Evolutionary conservation across 179 eudicot species (phyloP), one percentile per base, ranked within the genome.

Genomic region (Silene coronaria): DNA sequence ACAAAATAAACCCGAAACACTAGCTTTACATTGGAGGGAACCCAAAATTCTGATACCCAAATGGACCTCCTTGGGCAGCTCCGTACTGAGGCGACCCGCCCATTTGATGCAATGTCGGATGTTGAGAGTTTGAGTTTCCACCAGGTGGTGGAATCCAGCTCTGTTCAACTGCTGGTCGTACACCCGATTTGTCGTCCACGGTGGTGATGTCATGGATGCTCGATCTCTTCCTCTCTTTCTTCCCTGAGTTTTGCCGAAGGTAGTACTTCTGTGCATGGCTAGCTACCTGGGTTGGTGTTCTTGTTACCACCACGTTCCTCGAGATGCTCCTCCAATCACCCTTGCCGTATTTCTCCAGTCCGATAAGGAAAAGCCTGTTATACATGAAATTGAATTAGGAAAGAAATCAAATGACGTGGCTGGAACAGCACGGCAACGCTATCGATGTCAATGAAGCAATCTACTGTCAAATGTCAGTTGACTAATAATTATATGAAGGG

Each of bases 321-420:
- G 98, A 91, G 70, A 93, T 93, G 77, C 96, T 90, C 86, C 98
- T 85, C 98, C 97, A 93, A 71, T 93, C 98, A 32, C 98, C 98
- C 80, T 89, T 90, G 4, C 98, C 98, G 19, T 90, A 93, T 73
- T 76, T 86, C 66, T 89, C 87, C 3, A 93, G 85, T 58, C 98
- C 98, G 16, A 83, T 76, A 34, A 93, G 80, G 74, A 93, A 93
- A 23, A 88, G 82, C 80, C 98, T 93, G 81, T 61, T 10, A 62
- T 9, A 34, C 34, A 36, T 6, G 24, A 14, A 9, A 64, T 13
- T 11, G 13, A 27, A 11, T 23, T 22, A 58, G 0, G 46, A 34
- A 42, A 48, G 58, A 67, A 4, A 68, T 22, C 14, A n/a, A 13
- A 42, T 0, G 21, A 14, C 2, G 34, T 58, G 64, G 42, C 26